These are phyloP conservation scores for Ormosia emarginata DNA, from an alignment of 306 rosid species.

Conservation along the genomic window DNA sequence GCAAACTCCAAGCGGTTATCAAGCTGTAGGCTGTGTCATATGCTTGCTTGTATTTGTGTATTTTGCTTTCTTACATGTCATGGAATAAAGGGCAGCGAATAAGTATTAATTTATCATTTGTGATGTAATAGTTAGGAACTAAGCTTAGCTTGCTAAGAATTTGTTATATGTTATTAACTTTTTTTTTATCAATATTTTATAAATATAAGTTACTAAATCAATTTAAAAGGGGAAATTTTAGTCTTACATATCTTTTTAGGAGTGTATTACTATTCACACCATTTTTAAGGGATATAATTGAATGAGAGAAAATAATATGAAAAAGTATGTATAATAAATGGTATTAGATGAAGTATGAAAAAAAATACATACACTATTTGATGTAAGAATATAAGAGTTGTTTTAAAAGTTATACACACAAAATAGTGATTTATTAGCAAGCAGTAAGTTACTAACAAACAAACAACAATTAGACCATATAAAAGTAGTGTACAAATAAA, in stretches of 20 bases:
- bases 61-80: slow-evolving; percentile 17
- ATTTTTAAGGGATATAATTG: too few relatives aligned
- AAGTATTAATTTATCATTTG: neutral
- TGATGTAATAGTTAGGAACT: neutral
- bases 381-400: too few relatives aligned
- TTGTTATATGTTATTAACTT: neutral
- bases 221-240: too few relatives aligned
- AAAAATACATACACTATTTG: too few relatives aligned
- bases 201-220: neutral
- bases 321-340: too few relatives aligned
- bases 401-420: neutral
- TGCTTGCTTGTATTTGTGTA: neutral
- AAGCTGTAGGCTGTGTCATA: neutral
- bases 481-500: neutral
- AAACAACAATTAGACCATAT: neutral
- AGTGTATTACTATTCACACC: too few relatives aligned
- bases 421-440: neutral
- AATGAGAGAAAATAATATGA: too few relatives aligned
- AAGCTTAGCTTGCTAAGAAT: neutral
- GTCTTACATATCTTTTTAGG: too few relatives aligned
- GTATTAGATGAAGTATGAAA: too few relatives aligned
- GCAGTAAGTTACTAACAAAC: neutral
- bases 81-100: slow-evolving; percentile 27
- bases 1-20: neutral
- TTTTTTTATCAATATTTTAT: neutral